Base-by-base conservation (phyloP, 305 asterid genomes). In the Andrographis paniculata region DNA sequence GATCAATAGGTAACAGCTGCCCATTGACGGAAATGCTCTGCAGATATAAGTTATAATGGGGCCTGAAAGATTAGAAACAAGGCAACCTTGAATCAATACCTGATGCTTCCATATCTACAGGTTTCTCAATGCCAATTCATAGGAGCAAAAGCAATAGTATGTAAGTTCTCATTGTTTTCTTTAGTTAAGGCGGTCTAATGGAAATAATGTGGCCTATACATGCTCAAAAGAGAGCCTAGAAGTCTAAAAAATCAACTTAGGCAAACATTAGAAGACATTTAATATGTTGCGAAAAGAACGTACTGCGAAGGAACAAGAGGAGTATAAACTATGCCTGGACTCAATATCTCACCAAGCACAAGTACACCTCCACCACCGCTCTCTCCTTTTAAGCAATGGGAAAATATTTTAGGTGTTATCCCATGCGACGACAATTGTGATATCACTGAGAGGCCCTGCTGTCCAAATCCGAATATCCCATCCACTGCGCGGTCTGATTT, bases 251-350 rank as follows among this genome's bases (percentile, higher is more conserved):
- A 13, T 7, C 14, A 17, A n/a, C 17, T 5, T 17, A 37, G 3
- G 14, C 17, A 39, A 42, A 17, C 48, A 22, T 50, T 42, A 58
- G 48, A 27, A 27, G 8, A 4, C 8, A 17, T 17, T 1, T 2
- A 4, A 33, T 33, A 13, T 33, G 11, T 13, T 60, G 62, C 12
- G 56, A 59, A 53, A 71, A 52, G 56, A 70, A 87, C 94, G 71
- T 80, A 80, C 96, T 80, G 94, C 48, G 92, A 78, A 31, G 86
- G 95, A 63, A 80, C 95, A 58, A 84, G 96, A 63, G 96, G 95
- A 64, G 84, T 87, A 67, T 87, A 87, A 63, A 76, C 84, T 69
- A 87, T 72, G 63, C 82, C 77, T 1, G 94, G 80, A 56, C 80
- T 92, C 94, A 80, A 66, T 72, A 87, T 76, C 78, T 84, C 88